These are phyloP conservation scores for Podaxis sp. DNA, from an alignment of 768 basidiomycete genomes.

Conservation along the genomic window DNA sequence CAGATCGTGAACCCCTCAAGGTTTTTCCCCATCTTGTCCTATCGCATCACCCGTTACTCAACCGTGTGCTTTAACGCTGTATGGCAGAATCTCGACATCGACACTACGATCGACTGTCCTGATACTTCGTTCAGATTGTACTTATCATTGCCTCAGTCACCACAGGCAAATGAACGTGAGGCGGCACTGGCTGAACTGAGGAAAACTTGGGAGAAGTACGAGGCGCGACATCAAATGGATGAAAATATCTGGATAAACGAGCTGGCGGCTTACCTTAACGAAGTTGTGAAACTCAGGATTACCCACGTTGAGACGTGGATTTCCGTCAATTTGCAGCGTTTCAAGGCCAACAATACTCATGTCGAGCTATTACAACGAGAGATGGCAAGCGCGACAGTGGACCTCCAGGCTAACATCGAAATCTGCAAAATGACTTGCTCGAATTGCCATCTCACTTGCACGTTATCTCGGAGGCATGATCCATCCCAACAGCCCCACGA, in stretches of 20 bases:
- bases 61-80: background rate
- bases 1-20: slow-evolving; percentile 51
- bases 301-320: slow-evolving; percentile 54
- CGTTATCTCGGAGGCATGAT: slow-evolving; percentile 47
- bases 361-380: slow-evolving; percentile 45
- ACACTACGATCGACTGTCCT: slow-evolving; percentile 33
- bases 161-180: slow-evolving; percentile 23
- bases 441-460: slow-evolving; percentile 48
- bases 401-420: slow-evolving; percentile 44
- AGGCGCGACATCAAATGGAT: slow-evolving; percentile 29
- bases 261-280: slow-evolving; percentile 38
- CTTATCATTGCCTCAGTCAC: slow-evolving; percentile 17
- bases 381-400: slow-evolving; percentile 42
- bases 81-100: slow-evolving; percentile 53
- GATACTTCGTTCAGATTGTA: slow-evolving; percentile 40
- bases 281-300: slow-evolving; percentile 42
- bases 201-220: slow-evolving; percentile 29
- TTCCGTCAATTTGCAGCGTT: slow-evolving; percentile 44
- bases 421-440: slow-evolving; percentile 51
- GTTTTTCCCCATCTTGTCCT: slow-evolving; percentile 27
- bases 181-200: slow-evolving; percentile 23
- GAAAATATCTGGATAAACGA: slow-evolving; percentile 44
- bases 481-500: slow-evolving; percentile 36
- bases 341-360: slow-evolving; percentile 42
- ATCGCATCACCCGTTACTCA: background rate